Evolutionary conservation across 768 basidiomycete genomes (phyloP), one percentile per base, ranked within the genome.

Genomic region (Dendrothele bispora): DNA sequence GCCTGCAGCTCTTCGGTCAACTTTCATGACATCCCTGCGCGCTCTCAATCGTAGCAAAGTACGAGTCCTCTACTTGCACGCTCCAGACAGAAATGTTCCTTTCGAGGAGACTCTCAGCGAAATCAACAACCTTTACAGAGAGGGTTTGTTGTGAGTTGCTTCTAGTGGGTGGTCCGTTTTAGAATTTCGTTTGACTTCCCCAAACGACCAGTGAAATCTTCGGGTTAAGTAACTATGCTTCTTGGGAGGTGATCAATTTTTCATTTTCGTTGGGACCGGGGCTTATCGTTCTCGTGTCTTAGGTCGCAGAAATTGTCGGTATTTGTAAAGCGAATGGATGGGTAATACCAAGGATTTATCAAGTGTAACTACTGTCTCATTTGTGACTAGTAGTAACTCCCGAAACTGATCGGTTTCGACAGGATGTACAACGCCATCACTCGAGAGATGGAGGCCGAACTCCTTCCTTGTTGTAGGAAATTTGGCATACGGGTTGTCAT

Each of bases 291-390:
- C 22, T 30, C 26, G 8, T n/a, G 20, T 38, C 3, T 2, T 43
- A 75, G 72, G 75, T 78, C 14, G 74, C 77, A 1, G 77, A 78
- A 51, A 59, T 79, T 28, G 71, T 77, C 2, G 64, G 67, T 2
- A 75, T 78, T 15, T 78, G 76, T 59, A 74, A 66, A 44, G 64
- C 65, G 11, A 74, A 73, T 5, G 65, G 65, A 11, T 79, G 65
- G 53, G 63, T 78, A 3, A 53, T 62, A 42, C 77, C 78, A 4
- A 74, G 62, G 43, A 69, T 78, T 6, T 79, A 77, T 46, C 74
- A 79, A 62, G 77, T 64, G 73, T 71, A 39, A 15, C 66, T 45
- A 21, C 10, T 20, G 1, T 21, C 24, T 6, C n/a, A n/a, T n/a
- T n/a, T n/a, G n/a, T n/a, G n/a, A n/a, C n/a, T n/a, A n/a, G n/a